Percentiles rank a stretch among this genome's conserved stretches.
These are phyloP conservation scores for Schwanniomyces pseudopolymorphus DNA, from an alignment of 805 yeast species.

Conservation along the genomic window DNA sequence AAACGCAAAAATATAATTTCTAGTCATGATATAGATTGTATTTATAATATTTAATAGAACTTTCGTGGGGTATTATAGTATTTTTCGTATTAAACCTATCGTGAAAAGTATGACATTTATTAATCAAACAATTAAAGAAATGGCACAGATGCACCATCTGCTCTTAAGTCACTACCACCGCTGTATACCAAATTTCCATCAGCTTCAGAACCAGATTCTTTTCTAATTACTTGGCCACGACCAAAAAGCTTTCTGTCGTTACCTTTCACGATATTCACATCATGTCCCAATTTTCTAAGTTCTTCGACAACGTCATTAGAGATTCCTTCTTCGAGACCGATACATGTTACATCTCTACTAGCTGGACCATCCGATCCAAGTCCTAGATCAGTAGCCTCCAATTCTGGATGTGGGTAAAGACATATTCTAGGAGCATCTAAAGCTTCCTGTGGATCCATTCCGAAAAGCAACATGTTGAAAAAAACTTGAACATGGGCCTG, in stretches of 20 bases:
- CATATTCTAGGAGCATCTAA: constrained; percentile 76
- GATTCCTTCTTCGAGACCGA: constrained; percentile 67
- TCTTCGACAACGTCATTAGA: constrained; percentile 42
- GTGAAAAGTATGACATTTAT: background rate
- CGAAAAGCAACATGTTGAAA: constrained; percentile 61
- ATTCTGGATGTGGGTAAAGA: constrained; percentile 51
- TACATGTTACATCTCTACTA: constrained; percentile 55
- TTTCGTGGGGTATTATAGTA: background rate
- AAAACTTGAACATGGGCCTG: constrained; percentile 81
- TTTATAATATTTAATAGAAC: background rate
- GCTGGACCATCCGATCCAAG: constrained; percentile 66
- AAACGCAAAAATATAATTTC: background rate
- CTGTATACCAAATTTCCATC: constrained; percentile 49
- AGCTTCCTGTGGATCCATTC: constrained; percentile 68
- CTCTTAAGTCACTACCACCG: constrained; percentile 79
- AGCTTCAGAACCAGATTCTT: constrained; percentile 25
- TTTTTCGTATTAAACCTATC: too few relatives aligned
- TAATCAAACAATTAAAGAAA: constrained; percentile 22
- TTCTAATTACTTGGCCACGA: constrained; percentile 71
- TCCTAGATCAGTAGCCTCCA: constrained; percentile 45
- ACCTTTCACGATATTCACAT: constrained; percentile 43
- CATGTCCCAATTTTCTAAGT: constrained; percentile 58
- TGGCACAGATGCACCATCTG: constrained; percentile 80
- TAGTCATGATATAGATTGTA: background rate
- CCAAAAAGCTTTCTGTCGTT: constrained; percentile 51